Conservation (phyloP, 306 rosid genomes). For the Vicia faba region DNA sequence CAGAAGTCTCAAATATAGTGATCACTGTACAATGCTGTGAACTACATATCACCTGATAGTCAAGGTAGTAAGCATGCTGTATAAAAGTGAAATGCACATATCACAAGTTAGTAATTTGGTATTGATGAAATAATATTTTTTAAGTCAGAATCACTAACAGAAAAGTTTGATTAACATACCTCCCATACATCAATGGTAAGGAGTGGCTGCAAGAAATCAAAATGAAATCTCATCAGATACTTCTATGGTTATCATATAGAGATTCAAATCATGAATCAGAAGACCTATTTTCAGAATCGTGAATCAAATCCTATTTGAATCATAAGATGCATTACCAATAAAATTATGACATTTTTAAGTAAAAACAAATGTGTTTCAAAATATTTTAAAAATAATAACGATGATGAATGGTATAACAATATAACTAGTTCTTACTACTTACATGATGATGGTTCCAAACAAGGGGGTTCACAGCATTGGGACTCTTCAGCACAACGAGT, state of each 20-base stretch:
- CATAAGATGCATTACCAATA: too few relatives aligned
- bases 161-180: constrained; percentile 56
- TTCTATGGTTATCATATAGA: too few relatives aligned
- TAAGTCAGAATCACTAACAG: constrained; percentile 3
- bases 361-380: constrained; percentile 4
- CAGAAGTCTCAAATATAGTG: constrained; percentile 2
- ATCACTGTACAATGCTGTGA: constrained; percentile 26
- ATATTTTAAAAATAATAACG: constrained; percentile 12
- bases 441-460: constrained; percentile 73
- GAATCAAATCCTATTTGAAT: too few relatives aligned
- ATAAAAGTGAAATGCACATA: constrained; percentile 34
- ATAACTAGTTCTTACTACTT: constrained; percentile 37
- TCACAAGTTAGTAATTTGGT: constrained; percentile 34
- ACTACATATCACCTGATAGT: constrained; percentile 68
- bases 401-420: background rate
- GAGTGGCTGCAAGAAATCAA: constrained; percentile 73
- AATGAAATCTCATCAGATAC: constrained; percentile 32
- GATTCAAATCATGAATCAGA: too few relatives aligned
- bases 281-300: too few relatives aligned
- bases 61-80: constrained; percentile 96
- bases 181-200: constrained; percentile 95
- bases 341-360: too few relatives aligned
- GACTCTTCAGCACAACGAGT: constrained; percentile 76
- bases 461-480: constrained; percentile 90
- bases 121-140: constrained; percentile 28